These are phyloP conservation scores for Microcos paniculata DNA, from an alignment of 345 rosid species.

Conservation along the genomic window DNA sequence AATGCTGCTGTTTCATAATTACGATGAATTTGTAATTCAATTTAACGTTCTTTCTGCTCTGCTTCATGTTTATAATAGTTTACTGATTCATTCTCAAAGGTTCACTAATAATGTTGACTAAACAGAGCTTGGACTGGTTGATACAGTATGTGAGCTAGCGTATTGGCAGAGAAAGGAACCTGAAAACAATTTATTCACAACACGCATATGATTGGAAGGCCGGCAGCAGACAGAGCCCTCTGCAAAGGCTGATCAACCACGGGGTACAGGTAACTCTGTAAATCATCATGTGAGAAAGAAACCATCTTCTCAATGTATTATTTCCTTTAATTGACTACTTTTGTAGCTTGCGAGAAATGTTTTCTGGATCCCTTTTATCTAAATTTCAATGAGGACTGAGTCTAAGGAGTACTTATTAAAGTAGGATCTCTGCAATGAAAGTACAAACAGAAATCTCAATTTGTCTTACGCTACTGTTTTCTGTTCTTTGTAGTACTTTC, in stretches of 20 bases:
- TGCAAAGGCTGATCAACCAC: background rate
- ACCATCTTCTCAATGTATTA: too few species aligned
- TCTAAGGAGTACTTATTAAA: too few species aligned
- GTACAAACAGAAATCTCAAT: too few species aligned
- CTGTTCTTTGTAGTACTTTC: too few species aligned
- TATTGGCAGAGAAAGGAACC: background rate
- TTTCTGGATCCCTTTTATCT: too few species aligned
- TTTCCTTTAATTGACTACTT: too few species aligned
- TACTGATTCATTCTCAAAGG: background rate
- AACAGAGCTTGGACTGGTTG: conserved; percentile 75
- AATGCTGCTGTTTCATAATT: background rate
- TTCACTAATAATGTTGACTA: conserved; percentile 4
- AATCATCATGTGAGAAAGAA: too few species aligned
- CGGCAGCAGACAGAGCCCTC: background rate
- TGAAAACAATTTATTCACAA: background rate
- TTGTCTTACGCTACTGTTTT: too few species aligned
- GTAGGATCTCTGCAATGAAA: too few species aligned
- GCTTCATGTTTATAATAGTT: background rate
- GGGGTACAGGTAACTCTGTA: background rate
- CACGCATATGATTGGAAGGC: background rate
- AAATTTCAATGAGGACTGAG: too few species aligned
- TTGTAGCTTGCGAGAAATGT: too few species aligned
- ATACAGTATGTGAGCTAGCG: conserved; percentile 36
- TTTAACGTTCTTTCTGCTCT: background rate
- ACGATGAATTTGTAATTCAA: background rate